Base-by-base conservation (phyloP, 352 stramenopile genomes). In the Phytophthora hibernalis region DNA sequence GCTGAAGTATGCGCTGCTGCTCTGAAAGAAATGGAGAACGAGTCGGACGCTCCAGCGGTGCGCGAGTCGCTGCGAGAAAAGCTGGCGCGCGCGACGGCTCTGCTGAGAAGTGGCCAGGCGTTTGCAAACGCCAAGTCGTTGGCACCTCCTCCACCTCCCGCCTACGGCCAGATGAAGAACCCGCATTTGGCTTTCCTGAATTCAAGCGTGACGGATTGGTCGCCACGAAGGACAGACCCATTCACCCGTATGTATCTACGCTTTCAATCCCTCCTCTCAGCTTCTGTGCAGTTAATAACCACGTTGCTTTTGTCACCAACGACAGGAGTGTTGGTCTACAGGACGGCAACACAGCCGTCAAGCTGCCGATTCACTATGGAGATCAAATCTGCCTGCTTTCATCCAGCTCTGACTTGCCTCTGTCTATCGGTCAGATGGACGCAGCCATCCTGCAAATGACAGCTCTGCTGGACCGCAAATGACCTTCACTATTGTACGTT, bases 351-450 rank as follows among this genome's bases (percentile, higher is more conserved):
- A 76, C 77, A n/a, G 57, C 67, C 8, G 76, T 57, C 21, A 80
- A 76, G 45, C 76, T 66, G 26, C 81, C 83, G 0, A 72, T 90
- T 16, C 77, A 77, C 61, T 92, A 82, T 52, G 83, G 83, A 12
- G 83, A 92, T 49, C 64, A 78, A 35, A 76, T 92, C 48, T 89
- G 81, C 47, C 60, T 92, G 21, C 62, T 92, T 21, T 90, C 81
- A 13, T 52, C 68, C 9, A 53, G 54, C 15, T 78, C 71, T 13
- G 48, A 88, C 21, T 53, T 90, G 9, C 83, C 83, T 15, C 68
- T 92, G 6, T 74, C 69, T 16, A 68, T 92, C 18, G 76, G 76
- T 1, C 57, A 12, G 68, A 88, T 35, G 83, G 81, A 8, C 77
- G 79, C 1, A 79, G 73, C 15, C 54, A 67, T 16, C 26, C 47